These are phyloP conservation scores for Bisporella sp. DNA, from an alignment of 2,329 filamentous ascomycete genomes.

Conservation along the genomic window DNA sequence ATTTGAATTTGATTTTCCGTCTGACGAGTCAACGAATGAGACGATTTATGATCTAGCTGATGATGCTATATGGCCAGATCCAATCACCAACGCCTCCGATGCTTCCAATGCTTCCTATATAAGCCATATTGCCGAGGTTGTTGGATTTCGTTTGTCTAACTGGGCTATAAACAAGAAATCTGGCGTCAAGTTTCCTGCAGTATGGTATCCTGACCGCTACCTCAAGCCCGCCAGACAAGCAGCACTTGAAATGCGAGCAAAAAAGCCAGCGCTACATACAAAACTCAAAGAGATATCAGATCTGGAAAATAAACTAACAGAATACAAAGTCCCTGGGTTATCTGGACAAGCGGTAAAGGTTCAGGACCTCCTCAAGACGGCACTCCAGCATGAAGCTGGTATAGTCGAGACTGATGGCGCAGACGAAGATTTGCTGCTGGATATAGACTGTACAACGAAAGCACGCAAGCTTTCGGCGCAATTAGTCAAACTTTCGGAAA, in stretches of 20 bases:
- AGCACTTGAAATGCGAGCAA: slow-evolving; percentile 35
- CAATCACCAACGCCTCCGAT: slow-evolving; percentile 8
- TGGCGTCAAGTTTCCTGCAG: slow-evolving; percentile 42
- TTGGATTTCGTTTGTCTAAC: slow-evolving; percentile 38
- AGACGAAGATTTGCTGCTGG: not conserved
- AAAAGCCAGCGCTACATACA: slow-evolving; percentile 22
- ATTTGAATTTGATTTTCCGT: slow-evolving; percentile 21
- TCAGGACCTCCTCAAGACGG: slow-evolving; percentile 22
- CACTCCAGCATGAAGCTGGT: slow-evolving; percentile 23
- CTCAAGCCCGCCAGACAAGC: slow-evolving; percentile 37
- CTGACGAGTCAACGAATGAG: slow-evolving; percentile 17
- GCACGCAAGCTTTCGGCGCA: slow-evolving; percentile 19
- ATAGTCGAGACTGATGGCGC: slow-evolving; percentile 11
- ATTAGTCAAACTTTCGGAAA: slow-evolving; percentile 21
- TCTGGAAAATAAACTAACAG: slow-evolving; percentile 21
- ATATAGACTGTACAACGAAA: slow-evolving; percentile 1
- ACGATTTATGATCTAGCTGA: slow-evolving; percentile 28
- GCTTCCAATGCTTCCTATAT: slow-evolving; percentile 22
- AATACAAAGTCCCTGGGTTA: slow-evolving; percentile 10
- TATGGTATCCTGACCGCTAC: slow-evolving; percentile 50
- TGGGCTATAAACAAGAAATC: slow-evolving; percentile 31
- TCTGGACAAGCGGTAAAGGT: slow-evolving; percentile 21
- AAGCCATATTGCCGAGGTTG: slow-evolving; percentile 37
- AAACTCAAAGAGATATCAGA: slow-evolving; percentile 19
- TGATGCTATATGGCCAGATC: slow-evolving; percentile 22